Evolutionary conservation across 345 rosid genomes (phyloP).

Genomic region (Rhodomyrtus tomentosa): DNA sequence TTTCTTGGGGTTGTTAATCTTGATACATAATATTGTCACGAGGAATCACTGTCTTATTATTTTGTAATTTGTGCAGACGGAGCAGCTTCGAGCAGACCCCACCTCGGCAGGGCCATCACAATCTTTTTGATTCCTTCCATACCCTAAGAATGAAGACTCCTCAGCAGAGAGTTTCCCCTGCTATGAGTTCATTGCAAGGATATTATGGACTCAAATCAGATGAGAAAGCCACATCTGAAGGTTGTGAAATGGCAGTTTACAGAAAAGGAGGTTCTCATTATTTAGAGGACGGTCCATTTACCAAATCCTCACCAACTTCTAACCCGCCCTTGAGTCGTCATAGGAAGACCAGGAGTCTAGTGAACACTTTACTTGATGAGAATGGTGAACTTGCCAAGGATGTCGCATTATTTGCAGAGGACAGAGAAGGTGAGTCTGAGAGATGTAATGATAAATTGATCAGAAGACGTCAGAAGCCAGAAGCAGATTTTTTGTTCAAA

Average conservation of each 20-base stretch:
- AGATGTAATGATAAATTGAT: constrained; percentile 27
- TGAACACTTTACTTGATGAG: constrained; percentile 28
- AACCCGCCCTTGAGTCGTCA: constrained; percentile 24
- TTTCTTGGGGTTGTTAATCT: neutral
- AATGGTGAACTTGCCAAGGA: constrained; percentile 22
- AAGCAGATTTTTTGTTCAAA: constrained; percentile 22
- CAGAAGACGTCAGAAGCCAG: constrained; percentile 68
- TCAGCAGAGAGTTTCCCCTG: constrained; percentile 42
- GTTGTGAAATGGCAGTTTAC: constrained; percentile 40
- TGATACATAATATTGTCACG: too few species aligned
- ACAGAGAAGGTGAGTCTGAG: constrained; percentile 18
- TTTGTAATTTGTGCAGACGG: constrained; percentile 35
- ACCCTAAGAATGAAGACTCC: constrained; percentile 40
- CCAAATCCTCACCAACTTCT: constrained; percentile 20
- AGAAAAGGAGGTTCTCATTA: constrained; percentile 18
- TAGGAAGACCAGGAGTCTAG: constrained; percentile 56
- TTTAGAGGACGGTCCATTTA: constrained; percentile 18
- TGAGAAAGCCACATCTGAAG: constrained; percentile 20
- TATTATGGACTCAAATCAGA: constrained; percentile 58
- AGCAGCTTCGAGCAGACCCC: constrained; percentile 15
- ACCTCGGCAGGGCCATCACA: constrained; percentile 8
- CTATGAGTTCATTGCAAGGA: constrained; percentile 75
- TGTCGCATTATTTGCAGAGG: constrained; percentile 4
- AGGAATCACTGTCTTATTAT: neutral
- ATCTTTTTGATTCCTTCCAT: constrained; percentile 47